Conservation (phyloP, 2,329 filamentous ascomycete species). For the Apiospora saccharicola region DNA sequence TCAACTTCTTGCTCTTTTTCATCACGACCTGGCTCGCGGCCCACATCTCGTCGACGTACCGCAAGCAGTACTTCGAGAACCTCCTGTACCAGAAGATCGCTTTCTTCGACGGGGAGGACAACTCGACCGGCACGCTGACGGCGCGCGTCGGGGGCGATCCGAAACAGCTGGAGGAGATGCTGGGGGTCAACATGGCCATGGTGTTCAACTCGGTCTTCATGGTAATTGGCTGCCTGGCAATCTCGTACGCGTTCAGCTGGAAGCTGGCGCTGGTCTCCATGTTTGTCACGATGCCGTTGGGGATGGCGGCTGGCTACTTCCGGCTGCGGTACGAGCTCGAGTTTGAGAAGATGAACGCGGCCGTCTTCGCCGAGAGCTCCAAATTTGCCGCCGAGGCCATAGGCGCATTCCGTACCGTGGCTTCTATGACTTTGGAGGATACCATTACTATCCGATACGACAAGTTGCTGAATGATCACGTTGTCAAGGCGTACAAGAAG, state of each 20-base stretch:
- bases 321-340: slow-evolving; percentile 66
- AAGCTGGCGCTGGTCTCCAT: slow-evolving; percentile 74
- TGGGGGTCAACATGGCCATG: slow-evolving; percentile 67
- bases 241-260: slow-evolving; percentile 78
- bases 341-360: slow-evolving; percentile 73
- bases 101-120: slow-evolving; percentile 67
- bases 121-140: slow-evolving; percentile 67
- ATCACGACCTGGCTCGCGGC: slow-evolving; percentile 55
- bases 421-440: slow-evolving; percentile 73
- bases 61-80: slow-evolving; percentile 66
- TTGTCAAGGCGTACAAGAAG: slow-evolving; percentile 65
- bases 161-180: slow-evolving; percentile 67
- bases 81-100: slow-evolving; percentile 66
- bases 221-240: slow-evolving; percentile 68
- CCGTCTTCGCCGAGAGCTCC: slow-evolving; percentile 74
- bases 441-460: slow-evolving; percentile 69
- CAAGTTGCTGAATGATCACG: slow-evolving; percentile 64
- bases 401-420: slow-evolving; percentile 75
- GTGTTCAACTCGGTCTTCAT: slow-evolving; percentile 57
- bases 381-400: slow-evolving; percentile 80
- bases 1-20: slow-evolving; percentile 59
- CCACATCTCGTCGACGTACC: slow-evolving; percentile 60
- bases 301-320: slow-evolving; percentile 56
- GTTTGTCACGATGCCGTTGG: slow-evolving; percentile 64
- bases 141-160: slow-evolving; percentile 64